Evolutionary conservation across 495 filamentous ascomycete genomes (phyloP).

Genomic region (Patellaria atrata): DNA sequence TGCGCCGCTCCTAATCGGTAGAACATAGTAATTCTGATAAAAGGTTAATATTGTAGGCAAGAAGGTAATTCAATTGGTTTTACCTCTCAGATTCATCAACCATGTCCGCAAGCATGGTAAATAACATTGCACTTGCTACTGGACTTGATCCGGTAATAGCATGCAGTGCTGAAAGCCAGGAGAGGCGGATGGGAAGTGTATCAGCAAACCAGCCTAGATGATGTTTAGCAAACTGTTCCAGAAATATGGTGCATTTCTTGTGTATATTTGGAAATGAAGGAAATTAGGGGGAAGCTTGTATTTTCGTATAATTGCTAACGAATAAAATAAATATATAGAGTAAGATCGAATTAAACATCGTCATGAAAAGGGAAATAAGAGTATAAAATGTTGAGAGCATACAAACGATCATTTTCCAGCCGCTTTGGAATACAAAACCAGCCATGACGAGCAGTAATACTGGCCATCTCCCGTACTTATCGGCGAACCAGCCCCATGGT

Average conservation of each 20-base stretch:
- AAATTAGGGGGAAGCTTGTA: no score
- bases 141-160: constrained; percentile 10
- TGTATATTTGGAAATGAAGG: no score
- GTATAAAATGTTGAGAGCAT: not conserved
- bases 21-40: constrained; percentile 12
- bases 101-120: constrained; percentile 18
- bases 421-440: constrained; percentile 8
- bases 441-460: constrained; percentile 7
- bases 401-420: constrained; percentile 17
- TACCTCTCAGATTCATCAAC: not conserved
- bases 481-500: constrained; percentile 14
- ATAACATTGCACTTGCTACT: constrained; percentile 10
- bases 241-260: no score
- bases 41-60: not conserved
- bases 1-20: constrained; percentile 12
- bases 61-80: not conserved
- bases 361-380: not conserved
- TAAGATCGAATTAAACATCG: not conserved
- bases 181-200: constrained; percentile 13
- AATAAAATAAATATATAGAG: no score
- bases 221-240: no score
- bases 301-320: no score
- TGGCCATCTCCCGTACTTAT: constrained; percentile 14
- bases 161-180: constrained; percentile 14
- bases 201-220: constrained; percentile 9